These are phyloP conservation scores for Actinomucor elegans DNA, from an alignment of 371 early-diverging fungal genomes.

Conservation along the genomic window DNA sequence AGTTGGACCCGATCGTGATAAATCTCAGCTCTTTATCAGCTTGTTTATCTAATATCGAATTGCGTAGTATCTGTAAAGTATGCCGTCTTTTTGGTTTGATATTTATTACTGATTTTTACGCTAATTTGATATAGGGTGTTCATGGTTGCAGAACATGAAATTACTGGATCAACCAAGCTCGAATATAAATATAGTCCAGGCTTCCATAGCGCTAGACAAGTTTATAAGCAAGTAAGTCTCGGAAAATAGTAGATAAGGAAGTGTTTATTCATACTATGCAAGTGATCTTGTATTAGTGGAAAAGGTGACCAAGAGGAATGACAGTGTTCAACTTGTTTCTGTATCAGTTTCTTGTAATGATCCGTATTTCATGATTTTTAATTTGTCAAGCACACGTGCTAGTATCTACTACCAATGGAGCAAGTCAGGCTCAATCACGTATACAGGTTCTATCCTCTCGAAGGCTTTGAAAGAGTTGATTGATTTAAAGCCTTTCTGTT, in stretches of 20 bases:
- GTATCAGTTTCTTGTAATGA: neutral
- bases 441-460: neutral
- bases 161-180: neutral
- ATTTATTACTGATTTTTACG: no score
- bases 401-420: conserved; percentile 23
- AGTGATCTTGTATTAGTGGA: conserved; percentile 3
- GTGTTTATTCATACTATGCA: neutral
- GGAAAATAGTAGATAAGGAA: neutral
- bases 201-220: neutral
- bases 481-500: neutral
- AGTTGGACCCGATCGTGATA: neutral
- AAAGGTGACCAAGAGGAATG: neutral
- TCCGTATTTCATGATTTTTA: conserved; percentile 5
- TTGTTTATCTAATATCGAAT: neutral
- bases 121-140: conserved; percentile 13
- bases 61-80: conserved; percentile 9
- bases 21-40: conserved; percentile 1
- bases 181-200: conserved; percentile 7
- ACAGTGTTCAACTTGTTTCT: conserved; percentile 7
- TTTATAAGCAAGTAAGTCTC: neutral
- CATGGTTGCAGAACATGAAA: conserved; percentile 4
- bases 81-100: neutral
- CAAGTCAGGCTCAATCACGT: neutral
- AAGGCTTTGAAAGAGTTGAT: neutral
- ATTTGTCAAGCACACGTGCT: conserved; percentile 21